Evolutionary conservation across 1,284 basidiomycete genomes (phyloP), one percentile per base, ranked within the genome.

Genomic region (Gastroboletus turbinatus): DNA sequence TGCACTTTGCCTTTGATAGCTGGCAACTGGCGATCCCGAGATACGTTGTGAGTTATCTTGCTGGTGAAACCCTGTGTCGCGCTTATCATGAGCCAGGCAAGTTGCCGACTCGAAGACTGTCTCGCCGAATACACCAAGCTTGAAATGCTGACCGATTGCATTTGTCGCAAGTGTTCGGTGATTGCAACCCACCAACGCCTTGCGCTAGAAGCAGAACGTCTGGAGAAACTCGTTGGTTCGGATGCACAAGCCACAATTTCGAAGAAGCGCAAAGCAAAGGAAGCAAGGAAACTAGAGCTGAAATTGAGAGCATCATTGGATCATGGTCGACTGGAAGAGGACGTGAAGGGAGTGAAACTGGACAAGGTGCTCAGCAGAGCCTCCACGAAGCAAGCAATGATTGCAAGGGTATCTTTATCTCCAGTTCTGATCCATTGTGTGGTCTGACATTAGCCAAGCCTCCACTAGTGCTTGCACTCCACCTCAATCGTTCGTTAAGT

Each of bases 351-450:
- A 42, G 77, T 92, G 45, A 84, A 83, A 64, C 75, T 94, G 63
- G 88, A 92, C 68, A 85, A 84, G 64, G 83, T 91, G 1, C 73
- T 84, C 49, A 90, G 88, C 61, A 79, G 78, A 43, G 84, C 85
- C n/a, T 89, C 87, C 5, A 92, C 90, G 11, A 93, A 94, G 68
- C 90, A 93, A 69, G 86, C 88, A 29, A 93, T 94, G 88, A 82
- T 94, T 57, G 92, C 90, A 39, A 78, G 92, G 67, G 91, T 91
- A 66, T 75, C 52, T 56, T 47, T 30, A 38, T 51, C 30, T 47
- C 36, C n/a, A 30, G 25, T 42, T 57, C 17, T 43, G 54, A 53
- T 40, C 6, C 39, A 55, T 43, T 30, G 29, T 54, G 17, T 33
- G 55, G 60, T 54, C 61, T 70, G 56, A 69, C 49, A 7, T 25